A percentile compares a stretch with the other conserved stretches of the same genome.
Conservation (phyloP, 208 protist species). For the Leishmania major region DNA sequence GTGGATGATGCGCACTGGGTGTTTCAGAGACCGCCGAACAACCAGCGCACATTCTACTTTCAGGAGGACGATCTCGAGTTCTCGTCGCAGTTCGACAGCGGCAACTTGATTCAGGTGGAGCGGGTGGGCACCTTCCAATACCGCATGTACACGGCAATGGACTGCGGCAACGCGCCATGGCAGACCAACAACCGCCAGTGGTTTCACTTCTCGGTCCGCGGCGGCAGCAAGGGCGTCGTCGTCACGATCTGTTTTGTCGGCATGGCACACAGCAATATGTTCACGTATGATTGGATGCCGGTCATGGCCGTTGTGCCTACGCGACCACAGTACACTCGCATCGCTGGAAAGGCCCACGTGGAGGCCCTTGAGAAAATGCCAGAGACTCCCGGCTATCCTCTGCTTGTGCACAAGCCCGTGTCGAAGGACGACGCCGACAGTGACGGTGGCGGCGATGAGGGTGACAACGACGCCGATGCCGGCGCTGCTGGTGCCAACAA, state of each 20-base stretch:
- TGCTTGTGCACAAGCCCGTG: constrained; percentile 53
- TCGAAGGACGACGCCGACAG: constrained; percentile 20
- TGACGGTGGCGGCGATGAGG: constrained; percentile 35
- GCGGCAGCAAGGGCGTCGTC: constrained; percentile 53
- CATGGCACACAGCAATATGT: constrained; percentile 88
- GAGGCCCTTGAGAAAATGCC: constrained; percentile 71
- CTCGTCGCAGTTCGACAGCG: constrained; percentile 90
- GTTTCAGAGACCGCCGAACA: constrained; percentile 76
- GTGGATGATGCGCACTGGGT: constrained; percentile 60
- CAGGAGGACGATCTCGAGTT: constrained; percentile 86
- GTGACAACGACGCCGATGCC: constrained; percentile 30
- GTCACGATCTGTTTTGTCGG: constrained; percentile 77
- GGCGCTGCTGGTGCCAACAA: background rate
- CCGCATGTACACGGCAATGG: constrained; percentile 76
- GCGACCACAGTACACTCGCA: constrained; percentile 63
- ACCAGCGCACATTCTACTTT: constrained; percentile 89
- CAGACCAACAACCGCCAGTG: constrained; percentile 93
- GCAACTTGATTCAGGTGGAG: constrained; percentile 91
- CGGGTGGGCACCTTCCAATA: constrained; percentile 65
- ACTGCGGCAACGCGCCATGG: constrained; percentile 81
- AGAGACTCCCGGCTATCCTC: constrained; percentile 75
- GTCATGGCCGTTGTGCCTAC: constrained; percentile 63
- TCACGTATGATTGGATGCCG: constrained; percentile 86
- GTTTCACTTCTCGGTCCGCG: constrained; percentile 93
- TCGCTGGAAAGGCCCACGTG: constrained; percentile 66